Evolutionary conservation across 805 yeast species (phyloP).

Genomic region (Wickerhamomyces ciferrii): DNA sequence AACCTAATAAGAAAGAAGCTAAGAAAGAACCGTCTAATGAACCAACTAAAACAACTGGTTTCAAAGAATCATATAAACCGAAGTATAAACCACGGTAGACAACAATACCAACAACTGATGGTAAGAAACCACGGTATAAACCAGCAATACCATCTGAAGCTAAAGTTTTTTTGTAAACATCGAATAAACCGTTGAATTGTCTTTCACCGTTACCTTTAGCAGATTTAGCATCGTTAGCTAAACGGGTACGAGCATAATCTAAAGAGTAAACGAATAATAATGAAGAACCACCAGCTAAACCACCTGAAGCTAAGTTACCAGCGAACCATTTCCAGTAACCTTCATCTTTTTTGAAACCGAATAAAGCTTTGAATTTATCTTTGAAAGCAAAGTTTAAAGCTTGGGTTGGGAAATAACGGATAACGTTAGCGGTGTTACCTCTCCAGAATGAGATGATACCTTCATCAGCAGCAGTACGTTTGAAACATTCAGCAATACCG

Average conservation of each 20-base stretch:
- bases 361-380: constrained; percentile 92
- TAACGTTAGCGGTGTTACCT: constrained; percentile 99
- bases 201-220: constrained; percentile 82
- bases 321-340: constrained; percentile 92
- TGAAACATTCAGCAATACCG: constrained; percentile 93
- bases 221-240: constrained; percentile 96
- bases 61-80: constrained; percentile 95
- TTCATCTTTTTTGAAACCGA: constrained; percentile 96
- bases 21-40: constrained; percentile 90
- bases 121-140: constrained; percentile 99
- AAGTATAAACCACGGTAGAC: constrained; percentile 99
- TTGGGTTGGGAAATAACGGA: constrained; percentile 99
- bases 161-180: constrained; percentile 93
- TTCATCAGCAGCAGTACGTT: constrained; percentile 89
- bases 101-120: constrained; percentile 95
- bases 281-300: constrained; percentile 96
- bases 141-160: constrained; percentile 97
- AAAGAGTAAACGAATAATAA: constrained; percentile 91
- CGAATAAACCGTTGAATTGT: constrained; percentile 95
- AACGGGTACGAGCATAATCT: constrained; percentile 98
- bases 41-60: constrained; percentile 93
- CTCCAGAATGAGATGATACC: constrained; percentile 96
- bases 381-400: constrained; percentile 98
- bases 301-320: constrained; percentile 99
- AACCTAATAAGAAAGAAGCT: constrained; percentile 94